Conservation (phyloP, 83 land plant species). For the Larix sibirica region DNA sequence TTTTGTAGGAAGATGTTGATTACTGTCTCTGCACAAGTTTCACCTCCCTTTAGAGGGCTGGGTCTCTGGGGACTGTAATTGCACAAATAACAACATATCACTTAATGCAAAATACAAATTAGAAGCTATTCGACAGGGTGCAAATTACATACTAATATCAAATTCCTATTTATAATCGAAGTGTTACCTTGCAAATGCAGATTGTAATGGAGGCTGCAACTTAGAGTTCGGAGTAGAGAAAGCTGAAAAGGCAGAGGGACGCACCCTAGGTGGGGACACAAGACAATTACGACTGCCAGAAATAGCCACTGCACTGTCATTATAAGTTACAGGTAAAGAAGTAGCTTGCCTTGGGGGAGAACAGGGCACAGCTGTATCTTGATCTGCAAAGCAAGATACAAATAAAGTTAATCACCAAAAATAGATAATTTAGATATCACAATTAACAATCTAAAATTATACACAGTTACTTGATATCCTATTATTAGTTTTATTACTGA, state of each 20-base stretch:
- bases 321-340: too few relatives aligned
- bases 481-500: too few relatives aligned
- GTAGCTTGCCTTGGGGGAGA: too few relatives aligned
- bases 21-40: slow-evolving; percentile 90
- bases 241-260: slow-evolving; percentile 38
- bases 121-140: neutral
- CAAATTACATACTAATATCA: neutral
- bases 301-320: too few relatives aligned
- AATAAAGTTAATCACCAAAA: too few relatives aligned
- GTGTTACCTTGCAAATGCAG: slow-evolving; percentile 74
- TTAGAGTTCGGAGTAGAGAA: slow-evolving; percentile 48
- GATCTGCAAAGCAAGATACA: too few relatives aligned
- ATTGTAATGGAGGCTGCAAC: slow-evolving; percentile 51
- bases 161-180: too few relatives aligned
- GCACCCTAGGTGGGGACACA: slow-evolving; percentile 76
- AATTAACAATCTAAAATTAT: too few relatives aligned
- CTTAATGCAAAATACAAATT: neutral
- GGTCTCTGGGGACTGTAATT: slow-evolving; percentile 83
- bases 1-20: slow-evolving; percentile 81
- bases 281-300: slow-evolving; percentile 38
- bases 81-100: neutral
- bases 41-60: slow-evolving; percentile 79
- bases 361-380: too few relatives aligned
- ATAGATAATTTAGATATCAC: too few relatives aligned
- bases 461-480: too few relatives aligned